Conservation (phyloP, 1,284 basidiomycete species). For the Amylostereum areolatum region DNA sequence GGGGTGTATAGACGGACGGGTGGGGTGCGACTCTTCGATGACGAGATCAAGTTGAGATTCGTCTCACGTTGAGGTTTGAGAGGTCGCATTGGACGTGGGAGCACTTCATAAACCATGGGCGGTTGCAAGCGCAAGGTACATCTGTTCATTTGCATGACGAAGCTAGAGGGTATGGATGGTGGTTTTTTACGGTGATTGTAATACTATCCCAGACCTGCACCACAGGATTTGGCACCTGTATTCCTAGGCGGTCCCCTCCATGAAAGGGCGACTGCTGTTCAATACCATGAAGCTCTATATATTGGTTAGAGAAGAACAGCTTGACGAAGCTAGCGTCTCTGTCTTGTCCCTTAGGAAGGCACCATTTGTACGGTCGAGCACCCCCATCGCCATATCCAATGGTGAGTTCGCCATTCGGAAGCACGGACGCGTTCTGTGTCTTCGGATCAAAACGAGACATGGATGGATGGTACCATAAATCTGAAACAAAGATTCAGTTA, state of each 20-base stretch:
- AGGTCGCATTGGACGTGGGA: no score
- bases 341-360: constrained; percentile 16
- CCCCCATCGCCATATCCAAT: constrained; percentile 26
- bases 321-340: constrained; percentile 28
- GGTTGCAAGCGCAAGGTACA: no score
- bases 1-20: not conserved
- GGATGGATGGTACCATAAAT: not conserved
- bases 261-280: constrained; percentile 19
- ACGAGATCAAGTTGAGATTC: not conserved
- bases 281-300: constrained; percentile 18
- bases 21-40: not conserved
- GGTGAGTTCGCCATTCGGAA: constrained; percentile 17
- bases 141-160: no score
- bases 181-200: not conserved
- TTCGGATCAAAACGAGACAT: constrained; percentile 11
- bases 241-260: no score
- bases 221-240: not conserved
- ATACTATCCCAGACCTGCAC: not conserved
- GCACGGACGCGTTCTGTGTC: no score
- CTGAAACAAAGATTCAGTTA: not conserved
- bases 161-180: no score
- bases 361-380: constrained; percentile 21
- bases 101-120: no score
- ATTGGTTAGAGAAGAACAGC: constrained; percentile 23
- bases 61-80: no score